Percentiles rank a stretch among this genome's conserved stretches.
Conservation (phyloP, 2,329 filamentous ascomycete species). For the Colletotrichum sp. region DNA sequence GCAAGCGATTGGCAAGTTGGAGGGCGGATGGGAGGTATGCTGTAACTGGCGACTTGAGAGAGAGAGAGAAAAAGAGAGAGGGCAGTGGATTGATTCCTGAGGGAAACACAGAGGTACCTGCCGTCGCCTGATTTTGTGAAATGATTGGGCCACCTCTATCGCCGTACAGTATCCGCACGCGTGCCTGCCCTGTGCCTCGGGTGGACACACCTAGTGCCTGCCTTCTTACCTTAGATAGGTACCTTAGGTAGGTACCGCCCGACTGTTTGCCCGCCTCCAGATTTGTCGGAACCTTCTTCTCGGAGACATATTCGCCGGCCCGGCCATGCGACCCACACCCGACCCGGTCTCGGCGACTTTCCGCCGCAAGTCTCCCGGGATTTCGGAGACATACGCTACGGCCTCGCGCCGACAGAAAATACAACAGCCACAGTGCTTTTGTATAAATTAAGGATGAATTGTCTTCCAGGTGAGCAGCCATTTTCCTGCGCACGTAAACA, state of each 20-base stretch:
- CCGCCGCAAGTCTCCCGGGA: neutral
- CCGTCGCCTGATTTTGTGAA: neutral
- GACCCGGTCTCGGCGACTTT: constrained; percentile 3
- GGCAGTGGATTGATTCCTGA: neutral
- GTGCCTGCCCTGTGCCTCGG: no score
- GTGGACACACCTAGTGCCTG: no score
- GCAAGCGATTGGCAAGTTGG: neutral
- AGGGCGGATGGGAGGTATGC: neutral
- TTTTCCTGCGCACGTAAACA: neutral
- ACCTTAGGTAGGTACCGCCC: no score
- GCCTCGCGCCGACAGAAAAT: neutral
- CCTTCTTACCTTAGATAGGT: no score
- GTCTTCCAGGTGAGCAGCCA: neutral
- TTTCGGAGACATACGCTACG: neutral
- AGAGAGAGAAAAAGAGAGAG: no score
- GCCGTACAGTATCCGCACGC: no score
- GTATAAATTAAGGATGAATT: neutral
- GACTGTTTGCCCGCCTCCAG: neutral
- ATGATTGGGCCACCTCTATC: neutral
- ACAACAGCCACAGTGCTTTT: neutral
- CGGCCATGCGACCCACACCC: neutral
- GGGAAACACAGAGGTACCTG: neutral
- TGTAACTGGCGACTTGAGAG: no score
- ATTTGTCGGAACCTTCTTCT: neutral
- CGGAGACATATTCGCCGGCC: neutral